Conservation (phyloP, 2,329 filamentous ascomycete species). For the Colletotrichum orchidophilum region DNA sequence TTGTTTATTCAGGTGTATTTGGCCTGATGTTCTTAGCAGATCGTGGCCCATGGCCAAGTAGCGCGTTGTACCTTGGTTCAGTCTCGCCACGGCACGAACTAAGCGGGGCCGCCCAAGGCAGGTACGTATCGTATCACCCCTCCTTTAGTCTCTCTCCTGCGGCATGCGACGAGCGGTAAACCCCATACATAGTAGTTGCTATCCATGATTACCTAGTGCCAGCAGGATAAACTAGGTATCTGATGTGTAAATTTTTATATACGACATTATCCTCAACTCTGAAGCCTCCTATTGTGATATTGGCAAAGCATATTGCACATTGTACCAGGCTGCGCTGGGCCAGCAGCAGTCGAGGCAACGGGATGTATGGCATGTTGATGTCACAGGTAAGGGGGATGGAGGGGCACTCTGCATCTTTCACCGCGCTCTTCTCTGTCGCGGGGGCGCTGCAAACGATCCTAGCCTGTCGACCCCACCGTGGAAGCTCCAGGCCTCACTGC, state of each 20-base stretch:
- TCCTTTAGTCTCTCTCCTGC: neutral
- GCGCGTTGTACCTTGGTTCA: neutral
- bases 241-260: too few relatives aligned
- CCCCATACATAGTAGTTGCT: neutral
- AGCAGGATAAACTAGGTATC: neutral
- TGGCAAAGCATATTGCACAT: neutral
- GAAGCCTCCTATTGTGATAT: neutral
- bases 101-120: neutral
- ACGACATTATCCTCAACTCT: neutral
- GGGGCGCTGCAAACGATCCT: constrained; percentile 16
- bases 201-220: neutral
- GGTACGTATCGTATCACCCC: neutral
- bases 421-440: constrained; percentile 11
- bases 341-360: neutral
- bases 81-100: neutral
- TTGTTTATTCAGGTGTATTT: neutral
- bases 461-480: constrained; percentile 10
- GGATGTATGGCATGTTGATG: neutral
- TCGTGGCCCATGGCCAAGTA: neutral
- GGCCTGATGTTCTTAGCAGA: neutral
- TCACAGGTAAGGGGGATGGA: constrained; percentile 24
- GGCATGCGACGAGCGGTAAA: neutral
- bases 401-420: constrained; percentile 18
- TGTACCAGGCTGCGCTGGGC: neutral
- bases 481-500: neutral